phyloP scores from a whole-genome alignment of 441 rosid species.

The Gossypium aridum region DNA sequence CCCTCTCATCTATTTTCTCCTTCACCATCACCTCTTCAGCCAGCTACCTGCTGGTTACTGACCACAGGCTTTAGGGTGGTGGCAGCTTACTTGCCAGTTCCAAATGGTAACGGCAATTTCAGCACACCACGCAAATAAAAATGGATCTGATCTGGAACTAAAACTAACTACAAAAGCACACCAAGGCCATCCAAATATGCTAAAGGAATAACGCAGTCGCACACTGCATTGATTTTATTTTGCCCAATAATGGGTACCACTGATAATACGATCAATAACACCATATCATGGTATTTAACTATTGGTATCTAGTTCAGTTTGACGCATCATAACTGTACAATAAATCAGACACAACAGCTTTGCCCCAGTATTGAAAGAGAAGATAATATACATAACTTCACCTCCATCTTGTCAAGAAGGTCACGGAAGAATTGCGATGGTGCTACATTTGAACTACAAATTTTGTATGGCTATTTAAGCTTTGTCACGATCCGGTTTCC shows the following conservation, averaged over 20 bases:
- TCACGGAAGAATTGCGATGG: not conserved
- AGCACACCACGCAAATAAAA: too few relatives aligned
- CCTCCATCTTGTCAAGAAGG: constrained; percentile 1
- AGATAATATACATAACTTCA: not conserved
- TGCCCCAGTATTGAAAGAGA: not conserved
- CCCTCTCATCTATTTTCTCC: too few relatives aligned
- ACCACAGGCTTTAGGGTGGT: too few relatives aligned
- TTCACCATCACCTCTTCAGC: too few relatives aligned
- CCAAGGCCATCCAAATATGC: too few relatives aligned
- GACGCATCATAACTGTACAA: not conserved
- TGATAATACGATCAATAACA: not conserved
- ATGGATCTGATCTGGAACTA: too few relatives aligned
- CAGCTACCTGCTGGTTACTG: too few relatives aligned
- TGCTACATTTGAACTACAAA: not conserved
- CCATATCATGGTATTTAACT: not conserved
- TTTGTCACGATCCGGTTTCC: not conserved
- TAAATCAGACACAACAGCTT: constrained; percentile 6
- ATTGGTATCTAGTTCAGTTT: not conserved
- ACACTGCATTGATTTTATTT: too few relatives aligned
- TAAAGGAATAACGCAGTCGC: not conserved
- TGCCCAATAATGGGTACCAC: not conserved
- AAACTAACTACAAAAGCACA: too few relatives aligned
- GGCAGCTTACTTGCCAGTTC: too few relatives aligned
- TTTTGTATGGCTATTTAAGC: not conserved
- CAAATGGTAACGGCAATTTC: too few relatives aligned